A percentile compares a stretch with the other conserved stretches of the same genome.
Conservation (phyloP, 1,284 basidiomycete genomes). For the Cutaneotrichosporon mucoides region DNA sequence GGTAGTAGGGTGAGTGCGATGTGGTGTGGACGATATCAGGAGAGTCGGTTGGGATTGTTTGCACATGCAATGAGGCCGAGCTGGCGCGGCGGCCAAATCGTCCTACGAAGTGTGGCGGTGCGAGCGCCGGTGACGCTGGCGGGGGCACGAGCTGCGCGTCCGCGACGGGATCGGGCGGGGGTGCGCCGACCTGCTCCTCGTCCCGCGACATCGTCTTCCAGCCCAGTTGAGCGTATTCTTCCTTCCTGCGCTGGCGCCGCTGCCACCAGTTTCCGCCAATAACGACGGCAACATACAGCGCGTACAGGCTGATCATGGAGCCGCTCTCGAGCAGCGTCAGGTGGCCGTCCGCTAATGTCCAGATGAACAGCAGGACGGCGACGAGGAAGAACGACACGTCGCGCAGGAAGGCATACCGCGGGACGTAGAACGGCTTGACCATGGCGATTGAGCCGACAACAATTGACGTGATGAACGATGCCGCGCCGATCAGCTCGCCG, state of each 20-base stretch:
- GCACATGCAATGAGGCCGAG: not conserved
- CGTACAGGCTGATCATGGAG: conserved; percentile 69
- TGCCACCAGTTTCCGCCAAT: conserved; percentile 72
- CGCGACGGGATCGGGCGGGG: not conserved
- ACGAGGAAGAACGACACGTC: conserved; percentile 90
- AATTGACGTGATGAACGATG: conserved; percentile 90
- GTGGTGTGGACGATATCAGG: not conserved
- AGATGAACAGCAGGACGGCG: conserved; percentile 68
- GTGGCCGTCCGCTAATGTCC: conserved; percentile 72
- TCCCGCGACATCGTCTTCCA: conserved; percentile 12
- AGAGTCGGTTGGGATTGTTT: not conserved
- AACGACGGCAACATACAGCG: conserved; percentile 72
- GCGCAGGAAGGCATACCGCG: conserved; percentile 74
- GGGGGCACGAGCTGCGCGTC: conserved; percentile 7
- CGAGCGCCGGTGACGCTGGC: not conserved
- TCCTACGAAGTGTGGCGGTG: not conserved
- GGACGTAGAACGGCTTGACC: conserved; percentile 85
- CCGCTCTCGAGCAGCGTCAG: conserved; percentile 72
- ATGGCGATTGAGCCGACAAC: conserved; percentile 96
- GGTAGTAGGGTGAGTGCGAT: not conserved
- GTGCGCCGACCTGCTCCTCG: not conserved
- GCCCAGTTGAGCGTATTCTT: conserved; percentile 40
- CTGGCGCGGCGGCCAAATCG: conserved; percentile 3
- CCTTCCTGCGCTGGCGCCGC: conserved; percentile 42
- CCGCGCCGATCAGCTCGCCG: conserved; percentile 91